Base-by-base conservation (phyloP, 768 basidiomycete genomes). In the Leccinellum rugosiceps region DNA sequence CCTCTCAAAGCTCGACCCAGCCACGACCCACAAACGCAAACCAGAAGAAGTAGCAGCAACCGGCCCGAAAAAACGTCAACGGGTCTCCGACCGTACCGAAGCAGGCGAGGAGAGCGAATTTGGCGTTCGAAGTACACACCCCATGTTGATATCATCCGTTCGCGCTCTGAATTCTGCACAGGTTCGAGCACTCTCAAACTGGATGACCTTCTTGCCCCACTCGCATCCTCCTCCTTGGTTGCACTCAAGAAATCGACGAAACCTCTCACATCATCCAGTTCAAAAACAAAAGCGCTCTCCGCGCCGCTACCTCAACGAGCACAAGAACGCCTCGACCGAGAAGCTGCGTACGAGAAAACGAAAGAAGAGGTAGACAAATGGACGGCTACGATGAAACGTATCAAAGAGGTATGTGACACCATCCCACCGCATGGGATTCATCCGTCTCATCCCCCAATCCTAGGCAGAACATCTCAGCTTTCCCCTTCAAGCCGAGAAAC, bases 311-410 rank as follows among this genome's bases (percentile, higher is more conserved):
- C 93, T 9, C 86, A 87, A 21, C 83, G 94, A 31, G 83, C 87
- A 0, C 92, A 97, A 69, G 94, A 97, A 59, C 87, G 90, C 45
- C 76, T 98, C 1, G 93, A 97, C 63, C 86, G 96, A 50, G 87
- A 94, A 68, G 96, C 94, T 8, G 96, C 96, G 0, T 97, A 96
- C 68, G 94, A 94, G 65, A 83, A 90, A 72, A 98, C 95, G 4
- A 93, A 92, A 68, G 81, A 83, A 60, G 95, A 98, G 71, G 88
- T 96, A 2, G 85, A 90, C 61, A 97, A 96, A 76, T 98, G 96
- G 97, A 83, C 83, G 26, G 85, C 83, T 6, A 91, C 92, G 3
- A 96, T 98, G 88, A 91, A 90, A 71, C 82, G 84, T 21, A 94
- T 99, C 62, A 87, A 88, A 62, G 92, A 98, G 76, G 92, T 90